A percentile compares a stretch with the other conserved stretches of the same genome.
phyloP scores from a whole-genome alignment of 768 basidiomycete genomes.

The Kwoniella pini region DNA sequence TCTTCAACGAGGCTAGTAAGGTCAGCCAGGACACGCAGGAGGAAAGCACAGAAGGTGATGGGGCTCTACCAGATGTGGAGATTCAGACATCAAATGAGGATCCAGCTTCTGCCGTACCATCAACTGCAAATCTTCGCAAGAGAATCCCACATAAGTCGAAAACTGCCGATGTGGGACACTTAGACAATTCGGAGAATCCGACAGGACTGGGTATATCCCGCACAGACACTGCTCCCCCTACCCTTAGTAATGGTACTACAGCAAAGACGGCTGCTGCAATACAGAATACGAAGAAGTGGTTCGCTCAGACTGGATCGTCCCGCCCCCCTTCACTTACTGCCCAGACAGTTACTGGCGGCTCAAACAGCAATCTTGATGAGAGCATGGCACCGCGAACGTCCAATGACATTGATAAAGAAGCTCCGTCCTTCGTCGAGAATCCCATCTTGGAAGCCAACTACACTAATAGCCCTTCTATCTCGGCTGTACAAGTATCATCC shows the following conservation, averaged over 20 bases:
- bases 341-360: conserved; percentile 3
- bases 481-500: conserved; percentile 14
- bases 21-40: conserved; percentile 4
- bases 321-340: conserved; percentile 13
- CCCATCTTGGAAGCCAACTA: not conserved
- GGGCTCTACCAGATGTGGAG: conserved; percentile 9
- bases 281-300: conserved; percentile 36
- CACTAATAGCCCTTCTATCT: conserved; percentile 9
- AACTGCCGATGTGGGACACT: conserved; percentile 11
- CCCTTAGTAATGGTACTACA: not conserved
- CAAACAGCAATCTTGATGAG: not conserved
- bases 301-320: conserved; percentile 17
- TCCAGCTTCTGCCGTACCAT: conserved; percentile 30
- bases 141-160: conserved; percentile 26
- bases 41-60: conserved; percentile 11
- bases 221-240: conserved; percentile 31
- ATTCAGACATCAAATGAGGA: conserved; percentile 29
- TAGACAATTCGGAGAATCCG: not conserved
- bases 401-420: not conserved
- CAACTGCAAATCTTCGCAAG: conserved; percentile 24
- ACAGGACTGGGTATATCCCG: conserved; percentile 18
- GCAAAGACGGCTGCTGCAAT: conserved; percentile 17
- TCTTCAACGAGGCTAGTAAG: conserved; percentile 75
- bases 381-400: not conserved
- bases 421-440: not conserved